A percentile compares a stretch with the other conserved stretches of the same genome.
Conservation (phyloP, 495 filamentous ascomycete genomes). For the Aspergillus egyptiacus region DNA sequence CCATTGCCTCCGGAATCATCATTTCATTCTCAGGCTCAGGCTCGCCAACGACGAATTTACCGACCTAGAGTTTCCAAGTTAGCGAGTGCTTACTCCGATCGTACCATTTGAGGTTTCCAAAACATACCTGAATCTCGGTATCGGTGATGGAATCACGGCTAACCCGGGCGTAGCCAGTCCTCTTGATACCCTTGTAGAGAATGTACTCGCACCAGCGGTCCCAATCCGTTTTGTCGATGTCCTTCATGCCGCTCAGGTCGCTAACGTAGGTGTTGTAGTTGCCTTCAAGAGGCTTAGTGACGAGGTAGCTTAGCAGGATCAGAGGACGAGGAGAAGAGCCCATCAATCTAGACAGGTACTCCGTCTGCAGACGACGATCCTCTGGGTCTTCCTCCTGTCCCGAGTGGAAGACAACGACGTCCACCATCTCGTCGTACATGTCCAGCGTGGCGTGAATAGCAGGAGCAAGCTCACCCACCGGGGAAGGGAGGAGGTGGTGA, state of each 20-base stretch:
- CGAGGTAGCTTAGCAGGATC: conserved; percentile 85
- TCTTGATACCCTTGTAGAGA: conserved; percentile 81
- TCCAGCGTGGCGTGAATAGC: conserved; percentile 95
- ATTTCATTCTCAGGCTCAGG: conserved; percentile 53
- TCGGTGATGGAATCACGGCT: conserved; percentile 90
- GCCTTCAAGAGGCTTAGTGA: conserved; percentile 81
- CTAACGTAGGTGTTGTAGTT: conserved; percentile 98
- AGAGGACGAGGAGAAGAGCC: conserved; percentile 70
- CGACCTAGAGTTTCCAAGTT: conserved; percentile 50
- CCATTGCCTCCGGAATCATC: conserved; percentile 57
- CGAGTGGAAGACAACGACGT: conserved; percentile 98
- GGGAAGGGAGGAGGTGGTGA: conserved; percentile 89
- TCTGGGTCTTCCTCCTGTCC: conserved; percentile 97
- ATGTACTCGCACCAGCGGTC: conserved; percentile 99
- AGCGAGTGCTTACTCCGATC: conserved; percentile 5
- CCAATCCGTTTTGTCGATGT: conserved; percentile 91
- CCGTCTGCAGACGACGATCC: conserved; percentile 80
- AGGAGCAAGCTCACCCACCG: conserved; percentile 90
- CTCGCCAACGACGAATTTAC: conserved; percentile 86
- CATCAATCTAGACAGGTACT: conserved; percentile 88
- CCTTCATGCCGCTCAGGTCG: conserved; percentile 80
- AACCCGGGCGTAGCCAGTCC: conserved; percentile 85
- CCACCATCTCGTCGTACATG: conserved; percentile 81
- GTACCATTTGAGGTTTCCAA: not conserved
- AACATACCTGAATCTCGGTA: conserved; percentile 82